Base-by-base conservation (phyloP, 2,329 filamentous ascomycete species). In the Penicillium sp. region DNA sequence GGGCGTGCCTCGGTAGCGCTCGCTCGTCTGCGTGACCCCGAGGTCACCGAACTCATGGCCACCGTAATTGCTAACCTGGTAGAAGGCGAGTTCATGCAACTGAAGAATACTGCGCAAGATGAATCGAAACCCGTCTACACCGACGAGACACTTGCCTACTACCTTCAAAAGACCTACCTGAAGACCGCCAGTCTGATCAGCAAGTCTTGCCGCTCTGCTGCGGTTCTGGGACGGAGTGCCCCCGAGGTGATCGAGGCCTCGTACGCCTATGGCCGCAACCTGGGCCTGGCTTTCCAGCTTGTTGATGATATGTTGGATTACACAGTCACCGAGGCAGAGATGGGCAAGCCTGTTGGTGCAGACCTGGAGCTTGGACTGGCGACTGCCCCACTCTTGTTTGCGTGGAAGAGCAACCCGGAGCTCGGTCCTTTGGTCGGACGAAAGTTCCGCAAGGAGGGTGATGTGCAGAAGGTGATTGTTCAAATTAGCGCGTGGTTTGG, bases 241-340 rank as follows among this genome's bases (percentile, higher is more conserved):
- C 81, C 82, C 0, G 83, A 88, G 58, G 91, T 94, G 1, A 90
- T 97, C 2, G 92, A 99, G 63, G 89, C 91, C 10, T 90, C 93
- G 2, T 99, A 99, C 71, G 76, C 83, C 16, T 99, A 97, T 69
- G 94, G 94, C 50, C 91, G 91, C 75, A 97, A 99, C 67, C 74
- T 99, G 44, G 94, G 94, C 1, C 77, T 99, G 52, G 94, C 94
- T 1, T 99, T 99, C 77, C 94, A 99, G 80, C 82, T 99, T 10
- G 93, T 99, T 16, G 94, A 99, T 71, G 94, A 99, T 72, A 90
- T 99, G 88, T 81, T 99, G 66, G 94, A 99, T 74, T 99, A 97
- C 73, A 97, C 94, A 0, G 84, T 91, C 59, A 91, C 84, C 52
- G 91, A 87, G 40, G 82, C 84, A 56, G 91, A 97, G 72, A 78